Evolutionary conservation across 371 early-diverging fungal species (phyloP).

Genomic region (Mortierella sp.): DNA sequence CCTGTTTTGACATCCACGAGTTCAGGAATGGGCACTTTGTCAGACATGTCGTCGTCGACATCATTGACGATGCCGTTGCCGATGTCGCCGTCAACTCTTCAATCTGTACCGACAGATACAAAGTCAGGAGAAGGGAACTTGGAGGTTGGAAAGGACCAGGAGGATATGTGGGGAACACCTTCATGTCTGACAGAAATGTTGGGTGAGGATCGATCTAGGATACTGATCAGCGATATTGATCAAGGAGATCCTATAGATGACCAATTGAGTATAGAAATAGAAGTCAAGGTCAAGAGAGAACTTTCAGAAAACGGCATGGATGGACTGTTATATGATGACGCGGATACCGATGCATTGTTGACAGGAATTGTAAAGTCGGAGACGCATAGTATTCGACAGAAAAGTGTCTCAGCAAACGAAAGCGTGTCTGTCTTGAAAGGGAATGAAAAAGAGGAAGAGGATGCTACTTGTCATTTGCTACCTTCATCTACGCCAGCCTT

Average conservation of each 20-base stretch:
- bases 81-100: not conserved
- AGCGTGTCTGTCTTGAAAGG: not conserved
- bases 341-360: not conserved
- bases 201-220: not conserved
- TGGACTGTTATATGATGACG: not conserved
- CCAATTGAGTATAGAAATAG: not conserved
- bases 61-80: not conserved
- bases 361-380: not conserved
- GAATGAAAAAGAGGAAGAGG: not conserved
- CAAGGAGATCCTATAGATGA: not conserved
- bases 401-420: not conserved
- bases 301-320: not conserved
- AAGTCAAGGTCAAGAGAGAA: not conserved
- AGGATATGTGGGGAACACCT: not conserved
- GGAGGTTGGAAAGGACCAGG: not conserved
- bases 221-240: not conserved
- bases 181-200: not conserved
- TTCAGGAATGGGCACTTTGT: slow-evolving; percentile 16
- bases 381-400: too few relatives aligned
- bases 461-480: not conserved
- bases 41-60: not conserved
- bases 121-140: not conserved
- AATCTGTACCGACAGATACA: not conserved
- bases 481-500: not conserved
- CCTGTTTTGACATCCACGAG: slow-evolving; percentile 36